Conservation (phyloP, 2,329 filamentous ascomycete species). For the Pseudophaeomoniella oleicola region DNA sequence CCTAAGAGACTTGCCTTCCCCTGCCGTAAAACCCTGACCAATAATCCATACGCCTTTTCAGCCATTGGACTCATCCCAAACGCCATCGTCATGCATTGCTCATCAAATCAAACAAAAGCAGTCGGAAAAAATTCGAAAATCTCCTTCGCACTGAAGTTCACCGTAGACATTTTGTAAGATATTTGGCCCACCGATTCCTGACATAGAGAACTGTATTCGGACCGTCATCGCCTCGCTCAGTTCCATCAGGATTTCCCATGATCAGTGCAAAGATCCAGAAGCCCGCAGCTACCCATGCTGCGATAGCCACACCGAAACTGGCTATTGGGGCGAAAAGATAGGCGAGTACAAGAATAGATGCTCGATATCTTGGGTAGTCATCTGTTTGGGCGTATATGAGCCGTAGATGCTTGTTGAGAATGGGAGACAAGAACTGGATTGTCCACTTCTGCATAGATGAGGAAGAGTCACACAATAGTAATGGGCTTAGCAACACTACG, state of each 20-base stretch:
- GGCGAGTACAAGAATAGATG: slow-evolving; percentile 33
- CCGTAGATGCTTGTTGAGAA: slow-evolving; percentile 11
- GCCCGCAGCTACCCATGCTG: slow-evolving; percentile 43
- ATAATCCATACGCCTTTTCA: too few species aligned
- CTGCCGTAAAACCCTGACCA: too few species aligned
- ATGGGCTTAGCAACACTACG: slow-evolving; percentile 35
- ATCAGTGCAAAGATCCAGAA: slow-evolving; percentile 50
- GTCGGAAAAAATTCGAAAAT: too few species aligned
- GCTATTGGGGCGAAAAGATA: slow-evolving; percentile 41
- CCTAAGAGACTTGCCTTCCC: too few species aligned
- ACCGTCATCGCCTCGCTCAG: slow-evolving; percentile 45
- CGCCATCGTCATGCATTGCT: background rate
- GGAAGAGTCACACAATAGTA: slow-evolving; percentile 36
- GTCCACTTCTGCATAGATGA: slow-evolving; percentile 19
- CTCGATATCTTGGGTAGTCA: slow-evolving; percentile 17
- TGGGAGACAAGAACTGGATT: slow-evolving; percentile 10
- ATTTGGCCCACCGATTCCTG: slow-evolving; percentile 45
- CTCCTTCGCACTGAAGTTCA: too few species aligned
- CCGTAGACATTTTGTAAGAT: slow-evolving; percentile 35
- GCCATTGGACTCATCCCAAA: too few species aligned
- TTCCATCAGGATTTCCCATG: slow-evolving; percentile 46
- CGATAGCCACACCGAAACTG: slow-evolving; percentile 39
- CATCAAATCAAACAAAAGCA: too few species aligned
- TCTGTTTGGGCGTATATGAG: slow-evolving; percentile 10
- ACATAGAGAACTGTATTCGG: slow-evolving; percentile 43